These are phyloP conservation scores for Cyberlindnera mycetangii DNA, from an alignment of 805 yeast genomes.

Conservation along the genomic window DNA sequence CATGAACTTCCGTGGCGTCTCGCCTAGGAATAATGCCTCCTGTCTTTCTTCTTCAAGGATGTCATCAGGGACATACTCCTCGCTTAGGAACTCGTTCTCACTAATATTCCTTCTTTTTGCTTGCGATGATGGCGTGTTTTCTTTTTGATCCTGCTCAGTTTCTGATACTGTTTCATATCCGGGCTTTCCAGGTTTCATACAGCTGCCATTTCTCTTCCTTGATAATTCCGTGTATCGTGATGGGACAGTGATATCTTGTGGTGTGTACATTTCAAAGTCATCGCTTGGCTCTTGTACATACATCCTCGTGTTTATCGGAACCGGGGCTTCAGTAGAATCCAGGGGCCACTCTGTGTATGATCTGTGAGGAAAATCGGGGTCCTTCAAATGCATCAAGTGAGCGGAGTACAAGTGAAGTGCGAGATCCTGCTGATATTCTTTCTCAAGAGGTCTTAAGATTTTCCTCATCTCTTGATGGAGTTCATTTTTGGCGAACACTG, in stretches of 20 bases:
- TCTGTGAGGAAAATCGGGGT: slow-evolving; percentile 35
- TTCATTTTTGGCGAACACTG: not conserved
- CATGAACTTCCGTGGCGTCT: not conserved
- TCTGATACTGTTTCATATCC: not conserved
- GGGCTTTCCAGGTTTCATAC: too few species aligned
- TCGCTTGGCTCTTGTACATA: slow-evolving; percentile 11
- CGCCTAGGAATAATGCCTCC: not conserved
- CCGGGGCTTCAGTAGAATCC: slow-evolving; percentile 33
- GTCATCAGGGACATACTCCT: slow-evolving; percentile 29
- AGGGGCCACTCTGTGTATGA: slow-evolving; percentile 66
- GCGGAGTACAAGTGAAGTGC: slow-evolving; percentile 64
- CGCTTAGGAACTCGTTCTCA: slow-evolving; percentile 4
- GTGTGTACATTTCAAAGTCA: not conserved
- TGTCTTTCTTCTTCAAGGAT: slow-evolving; percentile 2
- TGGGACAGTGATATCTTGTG: not conserved
- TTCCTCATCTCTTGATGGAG: slow-evolving; percentile 20
- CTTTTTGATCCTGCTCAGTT: not conserved
- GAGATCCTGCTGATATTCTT: slow-evolving; percentile 50
- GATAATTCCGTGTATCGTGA: not conserved
- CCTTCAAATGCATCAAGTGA: slow-evolving; percentile 39
- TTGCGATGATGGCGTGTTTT: not conserved
- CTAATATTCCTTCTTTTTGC: too few species aligned
- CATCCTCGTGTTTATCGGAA: slow-evolving; percentile 27
- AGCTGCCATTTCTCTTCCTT: not conserved
- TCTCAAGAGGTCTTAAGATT: slow-evolving; percentile 42